phyloP scores from a whole-genome alignment of 2,329 filamentous ascomycete genomes.

The Biscogniauxia sp. region DNA sequence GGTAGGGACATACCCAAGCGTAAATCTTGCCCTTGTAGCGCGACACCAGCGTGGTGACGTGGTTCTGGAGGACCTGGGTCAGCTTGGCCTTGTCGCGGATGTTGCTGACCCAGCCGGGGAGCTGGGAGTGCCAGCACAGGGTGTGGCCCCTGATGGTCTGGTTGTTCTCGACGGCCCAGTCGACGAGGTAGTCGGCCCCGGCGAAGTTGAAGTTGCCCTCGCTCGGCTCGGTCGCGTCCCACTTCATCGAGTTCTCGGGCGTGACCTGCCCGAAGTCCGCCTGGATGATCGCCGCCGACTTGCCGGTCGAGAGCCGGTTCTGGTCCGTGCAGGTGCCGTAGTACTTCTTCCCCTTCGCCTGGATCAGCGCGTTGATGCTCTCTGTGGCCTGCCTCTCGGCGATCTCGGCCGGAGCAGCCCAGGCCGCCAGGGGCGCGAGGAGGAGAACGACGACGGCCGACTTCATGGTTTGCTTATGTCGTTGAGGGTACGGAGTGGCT shows the following conservation, averaged over 20 bases:
- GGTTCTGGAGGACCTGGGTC: slow-evolving; percentile 55
- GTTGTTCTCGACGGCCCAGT: slow-evolving; percentile 55
- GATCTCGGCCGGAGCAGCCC: slow-evolving; percentile 34
- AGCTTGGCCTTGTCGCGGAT: slow-evolving; percentile 39
- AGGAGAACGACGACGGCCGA: slow-evolving; percentile 35
- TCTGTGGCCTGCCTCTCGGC: slow-evolving; percentile 39
- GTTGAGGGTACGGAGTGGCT: slow-evolving; percentile 9
- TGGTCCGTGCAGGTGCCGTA: slow-evolving; percentile 59
- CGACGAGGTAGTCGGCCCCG: slow-evolving; percentile 57
- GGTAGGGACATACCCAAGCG: slow-evolving; percentile 27
- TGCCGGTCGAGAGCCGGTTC: slow-evolving; percentile 45
- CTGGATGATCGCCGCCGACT: slow-evolving; percentile 56
- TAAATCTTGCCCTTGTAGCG: slow-evolving; percentile 62
- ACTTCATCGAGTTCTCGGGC: slow-evolving; percentile 70
- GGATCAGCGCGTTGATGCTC: slow-evolving; percentile 56
- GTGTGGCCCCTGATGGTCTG: slow-evolving; percentile 65
- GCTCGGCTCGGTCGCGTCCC: slow-evolving; percentile 47
- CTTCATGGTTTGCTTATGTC: slow-evolving; percentile 26
- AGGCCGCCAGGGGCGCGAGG: slow-evolving; percentile 33
- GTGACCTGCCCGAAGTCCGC: slow-evolving; percentile 64
- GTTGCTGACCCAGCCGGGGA: slow-evolving; percentile 57
- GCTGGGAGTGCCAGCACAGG: slow-evolving; percentile 62
- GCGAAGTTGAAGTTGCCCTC: slow-evolving; percentile 54
- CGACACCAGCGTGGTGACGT: slow-evolving; percentile 56
- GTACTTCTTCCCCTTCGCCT: slow-evolving; percentile 64